These are phyloP conservation scores for Lizonia empirigonia DNA, from an alignment of 2,329 filamentous ascomycete genomes.

Conservation along the genomic window DNA sequence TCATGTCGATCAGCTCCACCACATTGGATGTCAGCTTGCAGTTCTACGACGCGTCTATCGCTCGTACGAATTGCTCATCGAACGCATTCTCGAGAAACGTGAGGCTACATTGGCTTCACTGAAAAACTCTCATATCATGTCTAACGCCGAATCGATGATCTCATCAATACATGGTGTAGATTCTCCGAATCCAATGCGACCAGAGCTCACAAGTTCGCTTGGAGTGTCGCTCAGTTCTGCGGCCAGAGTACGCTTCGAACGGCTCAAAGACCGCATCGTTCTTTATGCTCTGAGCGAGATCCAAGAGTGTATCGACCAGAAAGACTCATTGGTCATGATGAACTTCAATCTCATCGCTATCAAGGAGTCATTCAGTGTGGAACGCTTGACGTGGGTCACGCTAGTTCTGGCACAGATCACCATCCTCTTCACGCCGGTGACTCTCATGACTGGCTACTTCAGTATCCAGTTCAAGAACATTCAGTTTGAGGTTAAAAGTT, in stretches of 20 bases:
- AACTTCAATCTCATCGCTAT: slow-evolving; percentile 80
- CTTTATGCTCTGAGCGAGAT: slow-evolving; percentile 67
- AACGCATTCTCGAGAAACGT: slow-evolving; percentile 60
- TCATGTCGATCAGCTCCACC: slow-evolving; percentile 61
- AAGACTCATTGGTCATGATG: slow-evolving; percentile 71
- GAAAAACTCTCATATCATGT: slow-evolving; percentile 51
- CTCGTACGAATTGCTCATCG: slow-evolving; percentile 65
- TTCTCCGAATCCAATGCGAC: slow-evolving; percentile 30
- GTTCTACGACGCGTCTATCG: slow-evolving; percentile 66
- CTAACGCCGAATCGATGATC: slow-evolving; percentile 36
- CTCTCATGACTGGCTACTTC: slow-evolving; percentile 76
- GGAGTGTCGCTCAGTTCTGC: slow-evolving; percentile 55
- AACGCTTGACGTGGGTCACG: slow-evolving; percentile 72
- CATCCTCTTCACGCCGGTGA: slow-evolving; percentile 76
- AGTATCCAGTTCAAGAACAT: slow-evolving; percentile 67
- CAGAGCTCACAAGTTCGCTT: slow-evolving; percentile 48
- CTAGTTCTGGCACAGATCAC: slow-evolving; percentile 75
- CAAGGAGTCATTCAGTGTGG: slow-evolving; percentile 74
- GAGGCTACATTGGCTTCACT: slow-evolving; percentile 51
- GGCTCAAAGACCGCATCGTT: slow-evolving; percentile 64
- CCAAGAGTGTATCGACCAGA: slow-evolving; percentile 69
- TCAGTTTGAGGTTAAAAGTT: slow-evolving; percentile 66
- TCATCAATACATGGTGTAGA: slow-evolving; percentile 30
- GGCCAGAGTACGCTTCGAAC: slow-evolving; percentile 63
- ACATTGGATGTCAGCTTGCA: slow-evolving; percentile 65